phyloP scores from a whole-genome alignment of 306 rosid genomes.

The Gynostemma pentaphyllum region DNA sequence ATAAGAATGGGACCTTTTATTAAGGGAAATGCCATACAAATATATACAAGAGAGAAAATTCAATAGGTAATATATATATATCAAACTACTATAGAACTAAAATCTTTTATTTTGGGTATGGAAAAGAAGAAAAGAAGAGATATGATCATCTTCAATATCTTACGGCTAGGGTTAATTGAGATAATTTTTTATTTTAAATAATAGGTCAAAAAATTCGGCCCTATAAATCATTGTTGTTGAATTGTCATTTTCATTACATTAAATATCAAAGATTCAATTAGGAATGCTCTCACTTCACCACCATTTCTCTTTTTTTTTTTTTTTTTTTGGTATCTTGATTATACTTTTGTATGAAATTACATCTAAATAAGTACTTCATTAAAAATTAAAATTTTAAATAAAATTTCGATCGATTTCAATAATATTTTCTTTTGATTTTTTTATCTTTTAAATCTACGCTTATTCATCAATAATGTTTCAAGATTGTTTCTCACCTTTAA shows the following conservation, averaged over 20 bases:
- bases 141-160: background rate
- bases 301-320: background rate
- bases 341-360: background rate
- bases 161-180: background rate
- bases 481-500: too few species aligned
- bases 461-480: too few species aligned
- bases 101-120: background rate
- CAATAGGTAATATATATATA: background rate
- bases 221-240: slow-evolving; percentile 10
- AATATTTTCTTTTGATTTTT: too few species aligned
- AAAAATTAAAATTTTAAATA: too few species aligned
- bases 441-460: too few species aligned
- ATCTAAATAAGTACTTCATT: too few species aligned
- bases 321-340: background rate
- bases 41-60: background rate
- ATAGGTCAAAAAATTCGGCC: background rate
- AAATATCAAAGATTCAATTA: slow-evolving; percentile 11
- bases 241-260: slow-evolving; percentile 12
- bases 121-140: background rate
- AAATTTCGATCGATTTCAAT: too few species aligned
- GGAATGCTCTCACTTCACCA: slow-evolving; percentile 10
- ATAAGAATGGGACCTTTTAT: background rate
- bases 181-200: background rate
- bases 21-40: background rate
- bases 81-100: background rate